Conservation (phyloP, 148 eudicot genomes). For the Hydrangea macrophylla region DNA sequence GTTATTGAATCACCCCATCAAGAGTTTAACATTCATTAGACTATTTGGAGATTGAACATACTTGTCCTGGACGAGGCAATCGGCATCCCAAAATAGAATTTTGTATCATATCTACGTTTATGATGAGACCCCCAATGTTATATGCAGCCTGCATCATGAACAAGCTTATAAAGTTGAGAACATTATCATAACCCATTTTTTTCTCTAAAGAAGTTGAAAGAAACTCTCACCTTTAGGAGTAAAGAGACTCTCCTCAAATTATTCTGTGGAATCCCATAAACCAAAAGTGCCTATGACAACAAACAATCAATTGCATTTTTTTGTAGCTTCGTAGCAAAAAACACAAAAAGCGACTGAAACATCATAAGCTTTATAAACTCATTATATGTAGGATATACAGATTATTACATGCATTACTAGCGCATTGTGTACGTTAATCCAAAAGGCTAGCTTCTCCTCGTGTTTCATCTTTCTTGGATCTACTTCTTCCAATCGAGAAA, state of each 20-base stretch:
- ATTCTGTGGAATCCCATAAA: slow-evolving; percentile 39
- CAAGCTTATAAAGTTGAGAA: background rate
- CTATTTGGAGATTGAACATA: slow-evolving; percentile 18
- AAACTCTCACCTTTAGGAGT: slow-evolving; percentile 56
- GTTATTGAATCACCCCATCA: no score
- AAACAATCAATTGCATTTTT: background rate
- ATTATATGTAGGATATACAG: background rate
- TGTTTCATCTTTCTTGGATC: slow-evolving; percentile 67
- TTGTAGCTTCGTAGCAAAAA: background rate
- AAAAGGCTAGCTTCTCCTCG: slow-evolving; percentile 89
- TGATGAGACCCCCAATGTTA: slow-evolving; percentile 66
- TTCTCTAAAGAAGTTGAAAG: background rate
- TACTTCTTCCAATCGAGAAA: slow-evolving; percentile 54
- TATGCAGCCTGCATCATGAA: slow-evolving; percentile 69
- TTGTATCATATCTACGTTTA: slow-evolving; percentile 71
- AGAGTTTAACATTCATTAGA: background rate
- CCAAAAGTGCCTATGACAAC: slow-evolving; percentile 37
- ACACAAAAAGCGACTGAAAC: background rate
- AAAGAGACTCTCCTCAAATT: slow-evolving; percentile 43
- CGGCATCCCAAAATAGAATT: slow-evolving; percentile 62
- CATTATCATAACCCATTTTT: background rate
- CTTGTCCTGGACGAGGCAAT: slow-evolving; percentile 85
- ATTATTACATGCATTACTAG: slow-evolving; percentile 89
- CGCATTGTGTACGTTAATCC: slow-evolving; percentile 93
- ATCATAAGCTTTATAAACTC: background rate